Base-by-base conservation (phyloP, 331 rosid genomes). In the Acacia concinna region DNA sequence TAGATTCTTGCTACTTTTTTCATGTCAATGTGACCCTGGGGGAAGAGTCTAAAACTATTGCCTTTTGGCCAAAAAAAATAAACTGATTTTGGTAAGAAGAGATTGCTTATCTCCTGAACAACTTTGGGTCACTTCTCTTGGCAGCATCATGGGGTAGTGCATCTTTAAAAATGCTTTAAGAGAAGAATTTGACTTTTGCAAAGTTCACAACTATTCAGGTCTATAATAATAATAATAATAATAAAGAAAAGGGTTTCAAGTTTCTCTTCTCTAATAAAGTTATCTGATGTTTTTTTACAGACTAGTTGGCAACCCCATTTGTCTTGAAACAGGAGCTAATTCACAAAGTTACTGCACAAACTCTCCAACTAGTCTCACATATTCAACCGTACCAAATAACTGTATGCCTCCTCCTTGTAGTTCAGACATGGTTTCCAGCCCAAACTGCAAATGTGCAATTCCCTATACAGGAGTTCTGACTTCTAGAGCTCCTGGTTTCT, bases 371-470 rank as follows among this genome's bases (percentile, higher is more conserved):
- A 38, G 0, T 32, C 1, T 15, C 23, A 2, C 82, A 7, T 74
- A 77, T 63, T 32, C 31, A 14, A 41, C 80, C 1, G n/a, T n/a
- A 34, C 9, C 2, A n/a, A 72, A 63, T 47, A 76, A 66, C 47
- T 89, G 91, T 49, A 2, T 10, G 4, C 62, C 52, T 41, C 37
- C 21, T 44, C 12, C 11, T 3, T 89, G 93, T 57, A 32, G 27
- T 46, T 38, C 70, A 0, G 20, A 80, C 37, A 51, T 75, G 79
- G 77, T 71, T 75, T 63, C 73, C n/a, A 85, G 89, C 57, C 89
- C 91, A 30, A 79, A 79, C 57, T 89, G 89, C 63, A 59, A 5
- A 71, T 87, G 93, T 75, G 84, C 85, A 44, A 46, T 66, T 68
- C 89, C 93, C 30, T 87, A 72, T 62, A 28, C 63, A 14, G 91